Base-by-base conservation (phyloP, 2,329 filamentous ascomycete genomes). In the Cordyceps militaris region DNA sequence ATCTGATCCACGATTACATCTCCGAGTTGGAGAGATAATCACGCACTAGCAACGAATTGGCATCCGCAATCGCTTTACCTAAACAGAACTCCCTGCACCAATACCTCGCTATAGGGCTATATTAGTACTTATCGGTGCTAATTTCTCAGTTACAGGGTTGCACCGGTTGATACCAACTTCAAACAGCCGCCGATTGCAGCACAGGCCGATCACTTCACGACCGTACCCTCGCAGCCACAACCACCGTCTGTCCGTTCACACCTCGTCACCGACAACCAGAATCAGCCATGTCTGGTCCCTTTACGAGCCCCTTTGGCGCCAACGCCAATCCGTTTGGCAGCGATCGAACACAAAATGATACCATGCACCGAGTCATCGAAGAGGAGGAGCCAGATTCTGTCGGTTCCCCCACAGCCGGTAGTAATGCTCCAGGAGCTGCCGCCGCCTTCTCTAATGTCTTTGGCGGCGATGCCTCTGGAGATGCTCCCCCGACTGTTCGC, bases 321-420 rank as follows among this genome's bases (percentile, higher is more conserved):
- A 83, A 83, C 65, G 79, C 77, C 72, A 94, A 92, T 73, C 89
- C 89, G 36, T 92, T 92, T 66, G 86, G 87, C 59, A 75, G 74
- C 62, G 57, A 64, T 26, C 62, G 74, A 77, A 62, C 77, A 69
- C 74, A 71, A 66, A 62, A 63, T 42, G 58, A 59, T 56, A 62
- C 67, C 44, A 77, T 80, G 72, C 74, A 78, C 58, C 71, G 74
- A 61, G 83, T 89, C 61, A 85, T 93, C 59, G 91, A 95, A 73
- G 91, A 95, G 67, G 91, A 96, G 55, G 89, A 93, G 70, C 85
- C 83, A 68, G 89, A 92, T 67, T 78, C 77, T 61, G 80, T 92
- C 67, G 84, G 84, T 63, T 92, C 89, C 56, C 89, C 90, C 61
- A 91, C 89, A 61, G 79, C 83, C 57, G 72, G 82, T 32, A 81